Evolutionary conservation across 2,329 filamentous ascomycete genomes (phyloP), one percentile per base, ranked within the genome.

Genomic region (Amesomyces nigricolor): DNA sequence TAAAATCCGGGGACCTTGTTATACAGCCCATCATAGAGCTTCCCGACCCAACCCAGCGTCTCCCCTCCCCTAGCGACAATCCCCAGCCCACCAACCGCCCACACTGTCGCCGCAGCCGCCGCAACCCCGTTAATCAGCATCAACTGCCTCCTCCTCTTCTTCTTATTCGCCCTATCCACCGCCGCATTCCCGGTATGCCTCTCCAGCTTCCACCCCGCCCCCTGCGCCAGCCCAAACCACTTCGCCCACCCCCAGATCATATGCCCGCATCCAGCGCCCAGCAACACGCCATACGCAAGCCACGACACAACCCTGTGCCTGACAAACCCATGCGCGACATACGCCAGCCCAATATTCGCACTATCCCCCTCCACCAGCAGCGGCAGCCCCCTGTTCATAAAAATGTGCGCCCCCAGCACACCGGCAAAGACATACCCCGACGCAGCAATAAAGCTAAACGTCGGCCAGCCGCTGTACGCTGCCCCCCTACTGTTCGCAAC

Each of bases 201-300:
- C 74, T 67, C 76, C 67, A 64, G 71, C 68, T 63, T 74, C 73
- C 69, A 82, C 64, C 70, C 79, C 60, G 74, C 75, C 1, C 1
- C 75, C 17, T 86, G 85, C 49, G 84, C 77, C 46, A 80, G 75
- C 0, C 83, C 83, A 57, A 91, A 73, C 88, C 89, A 96, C 70
- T 83, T 87, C n/a, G 89, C 88, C 72, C 83, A 82, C 2, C 91
- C 91, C 82, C 90, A 95, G 7, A 88, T 81, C 68, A 91, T 84
- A 73, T 96, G 91, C 57, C 85, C 88, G 22, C 81, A 84, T 0
- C 84, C 87, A 0, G 86, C 72, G 14, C 74, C 75, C 6, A 96
- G 74, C 47, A 96, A 75, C 1, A 83, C 78, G 1, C 75, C 65
- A 68, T 95, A 96, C 1, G 87, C 85, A 1, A 78, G 63, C 68